Percentiles rank a stretch among this genome's conserved stretches.
Evolutionary conservation across 1,284 basidiomycete genomes (phyloP).

Genomic region (Xerocomus nothofagi): DNA sequence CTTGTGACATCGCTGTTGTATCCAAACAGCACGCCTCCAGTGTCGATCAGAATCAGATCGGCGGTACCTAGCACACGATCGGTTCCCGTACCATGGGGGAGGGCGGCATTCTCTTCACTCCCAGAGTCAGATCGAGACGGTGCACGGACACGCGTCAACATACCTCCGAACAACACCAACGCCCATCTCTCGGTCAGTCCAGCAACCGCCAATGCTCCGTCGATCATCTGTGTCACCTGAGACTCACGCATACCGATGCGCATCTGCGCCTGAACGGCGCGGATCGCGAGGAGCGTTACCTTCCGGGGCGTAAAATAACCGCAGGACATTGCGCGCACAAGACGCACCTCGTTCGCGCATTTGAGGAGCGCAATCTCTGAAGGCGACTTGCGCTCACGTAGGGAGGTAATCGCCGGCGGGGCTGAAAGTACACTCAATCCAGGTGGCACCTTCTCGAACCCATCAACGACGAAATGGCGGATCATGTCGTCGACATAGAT

Average conservation of each 20-base stretch:
- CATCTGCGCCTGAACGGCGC: conserved; percentile 61
- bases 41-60: conserved; percentile 81
- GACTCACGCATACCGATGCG: conserved; percentile 77
- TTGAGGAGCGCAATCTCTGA: conserved; percentile 72
- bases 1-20: conserved; percentile 79
- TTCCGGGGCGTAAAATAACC: conserved; percentile 32
- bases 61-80: conserved; percentile 55
- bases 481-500: conserved; percentile 65
- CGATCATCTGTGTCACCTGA: conserved; percentile 57
- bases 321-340: conserved; percentile 1
- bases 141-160: conserved; percentile 21
- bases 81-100: conserved; percentile 79
- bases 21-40: conserved; percentile 67
- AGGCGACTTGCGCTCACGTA: conserved; percentile 74
- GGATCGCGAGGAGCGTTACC: conserved; percentile 76
- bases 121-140: conserved; percentile 6
- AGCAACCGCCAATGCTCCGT: conserved; percentile 51
- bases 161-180: conserved; percentile 78
- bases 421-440: conserved; percentile 45
- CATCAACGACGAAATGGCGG: conserved; percentile 63
- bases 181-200: conserved; percentile 61
- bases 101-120: conserved; percentile 72
- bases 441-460: conserved; percentile 50
- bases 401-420: conserved; percentile 51
- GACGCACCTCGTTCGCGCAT: conserved; percentile 75